These are phyloP conservation scores for Colletotrichum caudatum DNA, from an alignment of 2,329 filamentous ascomycete genomes.

Conservation along the genomic window DNA sequence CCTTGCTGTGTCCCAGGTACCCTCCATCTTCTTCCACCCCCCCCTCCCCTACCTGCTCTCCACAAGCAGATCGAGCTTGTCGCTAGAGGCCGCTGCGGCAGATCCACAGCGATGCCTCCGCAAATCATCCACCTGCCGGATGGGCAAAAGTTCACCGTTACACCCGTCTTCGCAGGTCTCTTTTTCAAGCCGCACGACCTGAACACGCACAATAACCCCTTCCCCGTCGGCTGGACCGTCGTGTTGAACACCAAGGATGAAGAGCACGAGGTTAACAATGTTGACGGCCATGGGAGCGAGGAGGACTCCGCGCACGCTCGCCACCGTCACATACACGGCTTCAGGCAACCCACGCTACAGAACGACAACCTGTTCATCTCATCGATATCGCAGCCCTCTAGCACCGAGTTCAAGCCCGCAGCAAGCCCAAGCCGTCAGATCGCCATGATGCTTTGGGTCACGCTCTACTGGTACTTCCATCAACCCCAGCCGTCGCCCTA, in stretches of 20 bases:
- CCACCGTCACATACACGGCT: constrained; percentile 69
- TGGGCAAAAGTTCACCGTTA: constrained; percentile 84
- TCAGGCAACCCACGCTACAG: constrained; percentile 78
- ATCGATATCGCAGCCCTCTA: constrained; percentile 87
- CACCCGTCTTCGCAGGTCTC: constrained; percentile 89
- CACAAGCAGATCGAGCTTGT: neutral
- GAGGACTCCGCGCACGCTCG: constrained; percentile 43
- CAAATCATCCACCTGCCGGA: constrained; percentile 81
- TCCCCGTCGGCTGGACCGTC: constrained; percentile 91
- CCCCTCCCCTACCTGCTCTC: constrained; percentile 2
- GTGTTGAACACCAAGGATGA: constrained; percentile 78
- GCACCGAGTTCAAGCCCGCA: constrained; percentile 81
- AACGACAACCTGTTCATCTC: constrained; percentile 91
- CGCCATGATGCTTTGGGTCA: constrained; percentile 96
- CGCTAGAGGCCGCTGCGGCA: constrained; percentile 17
- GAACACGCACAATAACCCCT: constrained; percentile 75
- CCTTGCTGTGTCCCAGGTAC: constrained; percentile 1
- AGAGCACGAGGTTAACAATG: constrained; percentile 41
- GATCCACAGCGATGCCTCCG: constrained; percentile 49
- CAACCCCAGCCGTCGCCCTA: constrained; percentile 78
- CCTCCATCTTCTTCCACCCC: constrained; percentile 1
- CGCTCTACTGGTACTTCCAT: constrained; percentile 98
- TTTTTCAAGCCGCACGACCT: constrained; percentile 88
- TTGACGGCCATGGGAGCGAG: constrained; percentile 49
- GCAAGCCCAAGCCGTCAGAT: constrained; percentile 88